Base-by-base conservation (phyloP, 306 rosid species). In the Citrullus colocynthis region DNA sequence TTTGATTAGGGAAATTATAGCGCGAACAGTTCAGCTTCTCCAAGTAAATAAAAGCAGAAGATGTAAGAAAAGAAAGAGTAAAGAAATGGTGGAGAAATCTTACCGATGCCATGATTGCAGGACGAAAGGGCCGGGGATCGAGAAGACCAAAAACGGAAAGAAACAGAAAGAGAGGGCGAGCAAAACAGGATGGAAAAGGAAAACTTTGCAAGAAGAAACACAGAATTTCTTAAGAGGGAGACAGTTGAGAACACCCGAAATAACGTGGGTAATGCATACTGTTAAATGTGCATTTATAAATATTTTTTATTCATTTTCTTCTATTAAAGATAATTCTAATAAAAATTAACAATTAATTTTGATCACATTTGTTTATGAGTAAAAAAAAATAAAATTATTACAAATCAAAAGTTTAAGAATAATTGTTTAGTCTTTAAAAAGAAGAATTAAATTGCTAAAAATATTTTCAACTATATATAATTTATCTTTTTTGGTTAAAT, bases 21-120 rank as follows among this genome's bases (percentile, higher is more conserved):
- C 36, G 1, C 5, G 55, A 11, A 67, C 4, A 67, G 74, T 42
- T 66, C 3, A 41, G 17, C 32, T 20, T 44, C 28, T 34, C 55
- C 21, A 34, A 30, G 4, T 20, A 44, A 69, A 11, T 44, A 4
- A 69, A 10, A 69, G 16, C 21, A n/a, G 52, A 66, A 32, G 21
- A 48, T 12, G 21, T 1, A 67, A 67, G 28, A 1, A 9, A 20
- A 41, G 4, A 42, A 65, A 65, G 70, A 17, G 6, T n/a, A 44
- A 7, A 12, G 39, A 70, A 71, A 72, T 24, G 59, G 55, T 24
- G 76, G 3, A 16, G 1, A 14, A 48, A 72, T 48, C 6, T 72
- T 49, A 72, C 76, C 76, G 76, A 49, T 6, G 59, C 76, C 76
- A 72, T 72, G 76, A 28, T 7, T 49, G 76, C 76, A 49, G 76